Percentiles rank a stretch among this genome's conserved stretches.
These are phyloP conservation scores for Talaromyces sp. DNA, from an alignment of 2,329 filamentous ascomycete species.

Conservation along the genomic window DNA sequence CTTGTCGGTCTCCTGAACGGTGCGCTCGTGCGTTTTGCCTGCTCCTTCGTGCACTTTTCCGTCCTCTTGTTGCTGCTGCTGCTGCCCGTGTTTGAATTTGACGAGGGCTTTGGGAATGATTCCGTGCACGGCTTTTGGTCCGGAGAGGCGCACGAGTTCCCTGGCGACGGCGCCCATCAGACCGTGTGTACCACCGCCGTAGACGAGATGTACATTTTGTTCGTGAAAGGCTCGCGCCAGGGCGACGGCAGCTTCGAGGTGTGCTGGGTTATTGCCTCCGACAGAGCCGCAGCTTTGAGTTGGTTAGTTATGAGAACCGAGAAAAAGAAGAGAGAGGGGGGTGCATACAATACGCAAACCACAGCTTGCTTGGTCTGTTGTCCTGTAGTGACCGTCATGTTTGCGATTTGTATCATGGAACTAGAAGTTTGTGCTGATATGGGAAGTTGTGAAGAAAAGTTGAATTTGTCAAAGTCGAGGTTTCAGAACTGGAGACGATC, in stretches of 20 bases:
- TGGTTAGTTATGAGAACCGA: conserved; percentile 15
- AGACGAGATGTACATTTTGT: conserved; percentile 78
- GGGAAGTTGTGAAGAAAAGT: background rate
- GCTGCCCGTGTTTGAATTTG: conserved; percentile 56
- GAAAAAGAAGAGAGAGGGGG: background rate
- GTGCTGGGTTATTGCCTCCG: conserved; percentile 65
- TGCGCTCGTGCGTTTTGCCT: conserved; percentile 46
- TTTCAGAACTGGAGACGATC: background rate
- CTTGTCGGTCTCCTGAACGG: conserved; percentile 34
- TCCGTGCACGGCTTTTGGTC: conserved; percentile 79
- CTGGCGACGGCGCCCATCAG: conserved; percentile 93
- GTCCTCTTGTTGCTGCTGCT: conserved; percentile 10
- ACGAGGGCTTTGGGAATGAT: conserved; percentile 88
- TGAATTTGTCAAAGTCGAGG: background rate
- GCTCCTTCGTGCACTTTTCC: conserved; percentile 47
- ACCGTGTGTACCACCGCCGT: conserved; percentile 85
- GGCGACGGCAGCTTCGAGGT: conserved; percentile 71
- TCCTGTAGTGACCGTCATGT: background rate
- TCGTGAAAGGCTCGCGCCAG: conserved; percentile 71
- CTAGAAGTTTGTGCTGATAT: background rate
- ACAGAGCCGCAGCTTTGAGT: conserved; percentile 70
- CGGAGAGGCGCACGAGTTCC: conserved; percentile 76
- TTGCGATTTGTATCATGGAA: background rate
- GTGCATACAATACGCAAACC: conserved; percentile 75
- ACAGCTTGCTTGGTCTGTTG: conserved; percentile 49